These are phyloP conservation scores for Capillidium rhysosporum DNA, from an alignment of 371 early-diverging fungal species.

Conservation along the genomic window DNA sequence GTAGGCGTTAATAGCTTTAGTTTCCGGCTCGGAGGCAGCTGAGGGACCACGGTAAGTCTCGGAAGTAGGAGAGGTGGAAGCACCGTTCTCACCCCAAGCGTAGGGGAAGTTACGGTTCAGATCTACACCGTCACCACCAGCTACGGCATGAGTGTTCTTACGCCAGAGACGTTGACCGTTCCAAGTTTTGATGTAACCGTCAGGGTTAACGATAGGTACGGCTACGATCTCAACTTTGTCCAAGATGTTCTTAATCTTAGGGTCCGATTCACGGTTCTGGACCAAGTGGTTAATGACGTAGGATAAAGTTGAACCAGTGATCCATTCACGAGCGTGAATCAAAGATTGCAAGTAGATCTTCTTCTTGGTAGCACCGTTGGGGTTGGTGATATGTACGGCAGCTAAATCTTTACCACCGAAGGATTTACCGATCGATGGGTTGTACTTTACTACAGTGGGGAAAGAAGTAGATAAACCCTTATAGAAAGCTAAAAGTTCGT, in stretches of 20 bases:
- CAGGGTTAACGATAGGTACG: conserved; percentile 25
- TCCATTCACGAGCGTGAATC: conserved; percentile 8
- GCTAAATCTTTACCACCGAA: neutral
- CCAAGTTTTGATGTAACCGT: conserved; percentile 23
- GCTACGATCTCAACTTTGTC: conserved; percentile 14
- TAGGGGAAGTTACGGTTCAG: conserved; percentile 23
- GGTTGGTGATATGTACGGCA: conserved; percentile 5
- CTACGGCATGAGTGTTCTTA: conserved; percentile 13
- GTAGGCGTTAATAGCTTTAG: conserved; percentile 21
- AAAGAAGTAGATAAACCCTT: neutral
- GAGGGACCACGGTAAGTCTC: conserved; percentile 30
- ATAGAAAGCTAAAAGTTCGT: neutral
- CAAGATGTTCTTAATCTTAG: neutral
- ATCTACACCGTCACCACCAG: conserved; percentile 5
- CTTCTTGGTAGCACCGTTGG: neutral
- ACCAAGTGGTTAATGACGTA: conserved; percentile 2
- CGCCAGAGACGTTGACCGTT: conserved; percentile 19
- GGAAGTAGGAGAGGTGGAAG: conserved; percentile 19
- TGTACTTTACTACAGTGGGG: conserved; percentile 3
- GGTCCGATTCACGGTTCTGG: neutral
- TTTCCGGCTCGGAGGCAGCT: conserved; percentile 30
- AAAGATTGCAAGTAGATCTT: conserved; percentile 1
- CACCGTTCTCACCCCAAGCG: conserved; percentile 27
- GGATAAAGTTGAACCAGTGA: neutral
- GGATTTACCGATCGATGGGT: conserved; percentile 5